Evolutionary conservation across 495 filamentous ascomycete species (phyloP).

Genomic region (Pseudevernia furfuracea): DNA sequence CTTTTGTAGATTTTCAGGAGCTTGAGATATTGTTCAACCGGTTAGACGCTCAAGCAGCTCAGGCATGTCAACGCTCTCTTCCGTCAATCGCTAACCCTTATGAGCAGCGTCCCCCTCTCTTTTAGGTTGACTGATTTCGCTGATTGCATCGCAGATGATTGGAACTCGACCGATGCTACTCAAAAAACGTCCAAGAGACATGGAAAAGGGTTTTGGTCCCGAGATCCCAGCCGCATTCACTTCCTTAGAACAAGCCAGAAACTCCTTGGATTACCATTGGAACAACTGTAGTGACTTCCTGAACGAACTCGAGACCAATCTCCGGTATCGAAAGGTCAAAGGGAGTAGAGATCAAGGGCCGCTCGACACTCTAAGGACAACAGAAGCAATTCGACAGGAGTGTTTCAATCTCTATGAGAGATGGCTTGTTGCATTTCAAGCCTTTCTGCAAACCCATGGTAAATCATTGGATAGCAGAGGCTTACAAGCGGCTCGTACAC

Average conservation of each 20-base stretch:
- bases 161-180: conserved; percentile 17
- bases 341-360: background rate
- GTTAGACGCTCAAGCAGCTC: conserved; percentile 15
- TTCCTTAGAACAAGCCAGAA: conserved; percentile 24
- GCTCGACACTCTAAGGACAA: background rate
- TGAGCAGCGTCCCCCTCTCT: too few species aligned
- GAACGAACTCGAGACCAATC: background rate
- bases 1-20: conserved; percentile 13
- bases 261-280: conserved; percentile 24
- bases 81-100: background rate
- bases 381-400: background rate
- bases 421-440: conserved; percentile 16
- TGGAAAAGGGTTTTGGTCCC: conserved; percentile 16
- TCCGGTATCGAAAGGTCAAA: background rate
- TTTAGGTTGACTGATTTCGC: background rate
- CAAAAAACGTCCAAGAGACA: background rate
- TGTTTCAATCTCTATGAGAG: background rate
- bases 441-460: conserved; percentile 6
- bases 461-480: background rate
- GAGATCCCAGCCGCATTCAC: conserved; percentile 18
- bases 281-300: conserved; percentile 6
- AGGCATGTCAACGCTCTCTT: conserved; percentile 10
- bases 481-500: conserved; percentile 17
- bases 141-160: conserved; percentile 15
- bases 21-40: conserved; percentile 24